phyloP scores from a whole-genome alignment of 2,329 filamentous ascomycete species.

The Exophiala spinifera region DNA sequence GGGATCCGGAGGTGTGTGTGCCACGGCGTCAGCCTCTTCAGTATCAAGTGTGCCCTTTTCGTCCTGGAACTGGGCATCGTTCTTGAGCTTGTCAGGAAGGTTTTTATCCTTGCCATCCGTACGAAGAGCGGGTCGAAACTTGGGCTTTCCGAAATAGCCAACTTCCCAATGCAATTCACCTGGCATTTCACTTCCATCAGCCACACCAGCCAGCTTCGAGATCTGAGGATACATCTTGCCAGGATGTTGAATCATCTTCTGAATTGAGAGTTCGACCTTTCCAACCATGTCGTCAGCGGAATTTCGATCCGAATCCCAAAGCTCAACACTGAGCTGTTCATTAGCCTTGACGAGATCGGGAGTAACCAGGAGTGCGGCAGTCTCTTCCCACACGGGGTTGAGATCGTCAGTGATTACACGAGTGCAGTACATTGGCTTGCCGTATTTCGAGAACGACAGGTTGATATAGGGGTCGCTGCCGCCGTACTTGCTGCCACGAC shows the following conservation, averaged over 20 bases:
- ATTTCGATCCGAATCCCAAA: constrained; percentile 93
- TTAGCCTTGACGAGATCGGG: constrained; percentile 88
- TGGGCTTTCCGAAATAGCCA: constrained; percentile 88
- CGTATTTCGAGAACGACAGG: constrained; percentile 90
- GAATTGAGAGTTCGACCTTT: constrained; percentile 88
- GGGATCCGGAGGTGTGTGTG: constrained; percentile 90
- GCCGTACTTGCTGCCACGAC: constrained; percentile 74
- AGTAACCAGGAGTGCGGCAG: constrained; percentile 78
- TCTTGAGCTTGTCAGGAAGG: constrained; percentile 69
- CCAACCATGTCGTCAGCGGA: constrained; percentile 93
- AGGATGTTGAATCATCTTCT: constrained; percentile 91
- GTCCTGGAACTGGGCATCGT: constrained; percentile 76
- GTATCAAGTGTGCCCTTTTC: constrained; percentile 76
- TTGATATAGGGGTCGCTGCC: constrained; percentile 96
- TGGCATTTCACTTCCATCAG: constrained; percentile 83
- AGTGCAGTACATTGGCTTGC: constrained; percentile 96
- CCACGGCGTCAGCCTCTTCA: constrained; percentile 75
- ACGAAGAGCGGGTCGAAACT: constrained; percentile 77
- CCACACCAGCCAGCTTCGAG: constrained; percentile 77
- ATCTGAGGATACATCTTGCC: constrained; percentile 89
- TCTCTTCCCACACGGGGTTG: constrained; percentile 90
- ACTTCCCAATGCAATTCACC: constrained; percentile 95
- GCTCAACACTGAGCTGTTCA: constrained; percentile 86
- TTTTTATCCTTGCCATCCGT: constrained; percentile 82
- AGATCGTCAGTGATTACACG: constrained; percentile 92